Evolutionary conservation across 2,329 filamentous ascomycete genomes (phyloP).

Genomic region (Clarireedia homoeocarpa): DNA sequence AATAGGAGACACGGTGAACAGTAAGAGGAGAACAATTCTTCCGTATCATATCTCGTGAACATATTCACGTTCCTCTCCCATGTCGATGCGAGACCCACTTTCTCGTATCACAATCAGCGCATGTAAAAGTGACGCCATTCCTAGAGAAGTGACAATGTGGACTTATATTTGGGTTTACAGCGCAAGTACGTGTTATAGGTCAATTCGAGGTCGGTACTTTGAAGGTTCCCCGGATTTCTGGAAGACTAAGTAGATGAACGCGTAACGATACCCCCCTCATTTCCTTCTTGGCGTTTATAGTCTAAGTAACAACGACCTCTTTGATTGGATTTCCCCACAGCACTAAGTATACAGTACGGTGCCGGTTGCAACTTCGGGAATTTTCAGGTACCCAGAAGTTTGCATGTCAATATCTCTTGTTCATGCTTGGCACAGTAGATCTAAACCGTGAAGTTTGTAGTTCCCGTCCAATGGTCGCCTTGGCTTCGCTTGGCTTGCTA

Average conservation of each 20-base stretch:
- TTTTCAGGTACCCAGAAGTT: no score
- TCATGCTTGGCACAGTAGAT: no score
- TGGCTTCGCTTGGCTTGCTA: no score
- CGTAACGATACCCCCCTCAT: neutral
- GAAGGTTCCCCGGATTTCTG: slow-evolving; percentile 1
- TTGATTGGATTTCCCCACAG: neutral
- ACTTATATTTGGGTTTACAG: no score
- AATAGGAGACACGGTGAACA: no score
- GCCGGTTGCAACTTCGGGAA: no score
- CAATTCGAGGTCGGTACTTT: neutral
- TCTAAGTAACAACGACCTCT: neutral
- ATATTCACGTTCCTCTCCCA: neutral
- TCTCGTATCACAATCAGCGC: neutral
- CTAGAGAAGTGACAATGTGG: no score
- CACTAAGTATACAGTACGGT: no score
- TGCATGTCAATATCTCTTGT: no score
- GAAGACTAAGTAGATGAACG: neutral
- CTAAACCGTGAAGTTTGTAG: no score
- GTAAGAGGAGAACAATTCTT: neutral
- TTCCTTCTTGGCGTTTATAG: neutral
- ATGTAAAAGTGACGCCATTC: no score
- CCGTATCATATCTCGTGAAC: neutral
- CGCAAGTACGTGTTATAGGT: neutral
- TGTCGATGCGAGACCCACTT: neutral
- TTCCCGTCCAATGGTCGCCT: no score